phyloP scores from a whole-genome alignment of 2,329 filamentous ascomycete species.

The Penicillium olsonii region DNA sequence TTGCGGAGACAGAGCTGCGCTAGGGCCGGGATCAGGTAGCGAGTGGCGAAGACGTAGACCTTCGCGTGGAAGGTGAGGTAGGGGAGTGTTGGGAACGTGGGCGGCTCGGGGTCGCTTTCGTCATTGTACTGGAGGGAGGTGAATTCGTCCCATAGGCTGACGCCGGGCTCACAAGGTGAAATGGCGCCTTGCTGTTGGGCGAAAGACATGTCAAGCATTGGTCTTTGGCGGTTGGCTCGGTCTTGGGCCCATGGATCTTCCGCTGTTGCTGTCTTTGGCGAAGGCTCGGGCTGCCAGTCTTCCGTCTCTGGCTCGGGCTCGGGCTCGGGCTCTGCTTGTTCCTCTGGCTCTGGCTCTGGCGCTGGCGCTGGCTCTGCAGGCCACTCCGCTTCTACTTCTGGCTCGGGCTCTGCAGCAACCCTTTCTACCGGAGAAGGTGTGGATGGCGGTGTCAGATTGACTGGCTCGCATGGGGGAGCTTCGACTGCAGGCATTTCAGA shows the following conservation, averaged over 20 bases:
- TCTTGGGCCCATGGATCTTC: slow-evolving; percentile 10
- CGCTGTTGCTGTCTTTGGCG: neutral
- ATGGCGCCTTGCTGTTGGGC: slow-evolving; percentile 34
- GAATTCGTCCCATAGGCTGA: slow-evolving; percentile 44
- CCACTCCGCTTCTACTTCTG: slow-evolving; percentile 9
- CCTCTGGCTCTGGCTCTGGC: slow-evolving; percentile 1
- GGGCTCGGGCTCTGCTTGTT: neutral
- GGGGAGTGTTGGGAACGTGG: slow-evolving; percentile 25
- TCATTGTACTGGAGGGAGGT: slow-evolving; percentile 37
- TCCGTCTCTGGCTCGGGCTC: slow-evolving; percentile 5
- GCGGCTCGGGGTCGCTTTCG: slow-evolving; percentile 13
- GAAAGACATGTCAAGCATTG: slow-evolving; percentile 40
- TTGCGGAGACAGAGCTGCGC: slow-evolving; percentile 44
- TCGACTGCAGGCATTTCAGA: slow-evolving; percentile 23
- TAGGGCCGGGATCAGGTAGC: slow-evolving; percentile 43
- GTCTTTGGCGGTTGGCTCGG: slow-evolving; percentile 11
- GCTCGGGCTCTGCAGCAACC: slow-evolving; percentile 7
- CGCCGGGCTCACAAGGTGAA: slow-evolving; percentile 30
- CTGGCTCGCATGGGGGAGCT: slow-evolving; percentile 16
- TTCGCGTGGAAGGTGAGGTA: slow-evolving; percentile 48
- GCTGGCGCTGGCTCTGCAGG: neutral
- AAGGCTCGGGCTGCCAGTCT: neutral
- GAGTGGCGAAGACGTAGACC: slow-evolving; percentile 46
- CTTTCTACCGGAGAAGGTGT: slow-evolving; percentile 34
- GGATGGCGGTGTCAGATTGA: slow-evolving; percentile 39